Base-by-base conservation (phyloP, 2,329 filamentous ascomycete species). In the Metarhizium sp. region DNA sequence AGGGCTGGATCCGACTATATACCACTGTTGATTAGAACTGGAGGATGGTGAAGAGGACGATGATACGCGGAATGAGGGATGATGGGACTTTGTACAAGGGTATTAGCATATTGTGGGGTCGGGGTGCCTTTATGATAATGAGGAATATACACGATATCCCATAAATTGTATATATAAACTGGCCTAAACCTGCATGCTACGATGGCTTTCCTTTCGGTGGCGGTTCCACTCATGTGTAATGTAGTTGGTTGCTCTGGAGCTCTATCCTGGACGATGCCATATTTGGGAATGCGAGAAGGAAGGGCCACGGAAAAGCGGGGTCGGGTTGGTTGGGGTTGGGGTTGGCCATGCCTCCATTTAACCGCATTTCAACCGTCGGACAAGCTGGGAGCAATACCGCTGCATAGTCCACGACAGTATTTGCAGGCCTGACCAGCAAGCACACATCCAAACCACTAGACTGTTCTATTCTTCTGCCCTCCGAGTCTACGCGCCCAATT, bases 281-380 rank as follows among this genome's bases (percentile, higher is more conserved):
- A 25, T 25, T 25, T 25, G 25, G 1, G 25, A 25, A 25, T 25
- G 25, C 4, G 25, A 25, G 25, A 25, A 25, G 25, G 3, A 25
- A 25, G 25, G 25, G 25, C 25, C 25, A 4, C 25, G 25, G 25
- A 25, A 25, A 25, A 25, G 25, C 25, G 25, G 25, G 25, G 25
- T 25, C 25, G 25, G 25, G 25, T 1, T 25, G 25, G 25, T 25
- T 25, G 25, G 25, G 25, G 25, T 4, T 25, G 25, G 25, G 25
- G 25, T 25, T 25, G 25, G 25, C 25, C 25, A 25, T 25, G 25
- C 4, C 38, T 51, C 42, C 25, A 25, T 56, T 61, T 57, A 61
- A 30, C 65, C 65, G 65, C 53, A 34, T 10, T 59, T 66, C 62
- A 57, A 50, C 64, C 65, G 65, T n/a, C 7, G 32, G 6, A 1